These are phyloP conservation scores for Xylaria bambusicola DNA, from an alignment of 495 filamentous ascomycete species.

Conservation along the genomic window DNA sequence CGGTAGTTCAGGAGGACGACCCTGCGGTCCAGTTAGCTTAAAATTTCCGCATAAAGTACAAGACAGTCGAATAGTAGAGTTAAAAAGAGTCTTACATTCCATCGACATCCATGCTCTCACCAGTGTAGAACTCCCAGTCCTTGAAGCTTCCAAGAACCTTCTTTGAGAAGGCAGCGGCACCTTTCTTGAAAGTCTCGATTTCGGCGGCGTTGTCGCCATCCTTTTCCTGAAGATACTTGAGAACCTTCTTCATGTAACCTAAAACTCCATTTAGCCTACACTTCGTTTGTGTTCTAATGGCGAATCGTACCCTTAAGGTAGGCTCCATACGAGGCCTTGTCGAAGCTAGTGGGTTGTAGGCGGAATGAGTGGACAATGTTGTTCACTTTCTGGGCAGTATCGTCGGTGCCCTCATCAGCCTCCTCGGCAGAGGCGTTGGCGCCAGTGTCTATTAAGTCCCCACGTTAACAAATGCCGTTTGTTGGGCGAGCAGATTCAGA, in stretches of 20 bases:
- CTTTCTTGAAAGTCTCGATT: slow-evolving; percentile 75
- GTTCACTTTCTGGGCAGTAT: slow-evolving; percentile 75
- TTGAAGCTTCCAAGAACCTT: slow-evolving; percentile 84
- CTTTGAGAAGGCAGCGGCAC: slow-evolving; percentile 68
- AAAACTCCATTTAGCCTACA: slow-evolving; percentile 9
- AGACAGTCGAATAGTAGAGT: slow-evolving; percentile 36
- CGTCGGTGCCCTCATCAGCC: slow-evolving; percentile 71
- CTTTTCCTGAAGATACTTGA: slow-evolving; percentile 62
- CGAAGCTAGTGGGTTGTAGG: slow-evolving; percentile 71
- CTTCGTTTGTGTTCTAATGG: background rate
- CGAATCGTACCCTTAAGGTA: slow-evolving; percentile 67
- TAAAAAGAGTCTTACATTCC: slow-evolving; percentile 63
- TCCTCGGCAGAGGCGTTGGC: slow-evolving; percentile 97
- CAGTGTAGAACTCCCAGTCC: slow-evolving; percentile 92
- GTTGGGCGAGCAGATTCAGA: background rate
- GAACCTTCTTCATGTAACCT: slow-evolving; percentile 92
- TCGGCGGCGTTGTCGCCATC: slow-evolving; percentile 60
- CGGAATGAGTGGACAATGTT: slow-evolving; percentile 94
- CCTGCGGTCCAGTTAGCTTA: slow-evolving; percentile 51
- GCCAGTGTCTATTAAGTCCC: slow-evolving; percentile 67
- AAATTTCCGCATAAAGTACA: slow-evolving; percentile 8
- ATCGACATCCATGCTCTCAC: slow-evolving; percentile 86
- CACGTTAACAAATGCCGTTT: slow-evolving; percentile 10
- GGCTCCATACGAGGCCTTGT: slow-evolving; percentile 78
- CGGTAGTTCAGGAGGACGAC: slow-evolving; percentile 95